Evolutionary conservation across 1,284 basidiomycete genomes (phyloP).

Genomic region (Papiliotrema fonsecae): DNA sequence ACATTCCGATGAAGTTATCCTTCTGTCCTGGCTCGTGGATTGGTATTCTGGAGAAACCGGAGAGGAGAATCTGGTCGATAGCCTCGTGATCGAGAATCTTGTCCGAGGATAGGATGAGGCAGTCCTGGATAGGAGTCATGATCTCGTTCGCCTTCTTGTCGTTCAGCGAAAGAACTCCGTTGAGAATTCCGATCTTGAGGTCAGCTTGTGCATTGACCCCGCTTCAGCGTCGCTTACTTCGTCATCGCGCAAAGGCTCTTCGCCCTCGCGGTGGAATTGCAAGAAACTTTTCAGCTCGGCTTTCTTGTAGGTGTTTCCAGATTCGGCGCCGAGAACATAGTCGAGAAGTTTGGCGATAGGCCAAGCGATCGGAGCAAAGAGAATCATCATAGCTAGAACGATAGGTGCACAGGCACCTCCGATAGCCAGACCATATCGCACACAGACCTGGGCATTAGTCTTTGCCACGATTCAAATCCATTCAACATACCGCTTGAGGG

Average conservation of each 20-base stretch:
- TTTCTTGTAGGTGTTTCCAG: constrained; percentile 71
- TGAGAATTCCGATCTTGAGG: constrained; percentile 70
- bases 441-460: constrained; percentile 62
- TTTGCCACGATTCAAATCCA: background rate
- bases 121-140: constrained; percentile 74
- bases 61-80: constrained; percentile 67
- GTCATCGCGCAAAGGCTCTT: constrained; percentile 81
- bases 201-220: constrained; percentile 2
- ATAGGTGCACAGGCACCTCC: constrained; percentile 84
- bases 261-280: constrained; percentile 76
- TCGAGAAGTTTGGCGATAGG: constrained; percentile 85
- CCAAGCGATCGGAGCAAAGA: constrained; percentile 75
- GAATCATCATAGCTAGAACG: constrained; percentile 64
- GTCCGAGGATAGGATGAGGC: constrained; percentile 56
- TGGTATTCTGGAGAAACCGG: constrained; percentile 91
- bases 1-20: constrained; percentile 75
- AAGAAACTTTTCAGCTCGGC: constrained; percentile 90
- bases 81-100: constrained; percentile 72
- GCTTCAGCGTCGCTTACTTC: constrained; percentile 38
- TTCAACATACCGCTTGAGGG: constrained; percentile 54
- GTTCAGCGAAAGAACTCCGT: constrained; percentile 80
- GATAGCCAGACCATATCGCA: constrained; percentile 83
- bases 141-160: constrained; percentile 75
- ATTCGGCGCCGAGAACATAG: constrained; percentile 64
- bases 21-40: constrained; percentile 74